Percentiles rank a stretch among this genome's conserved stretches.
Evolutionary conservation across 1,284 basidiomycete species (phyloP).

Genomic region (Macrocybe sp.): DNA sequence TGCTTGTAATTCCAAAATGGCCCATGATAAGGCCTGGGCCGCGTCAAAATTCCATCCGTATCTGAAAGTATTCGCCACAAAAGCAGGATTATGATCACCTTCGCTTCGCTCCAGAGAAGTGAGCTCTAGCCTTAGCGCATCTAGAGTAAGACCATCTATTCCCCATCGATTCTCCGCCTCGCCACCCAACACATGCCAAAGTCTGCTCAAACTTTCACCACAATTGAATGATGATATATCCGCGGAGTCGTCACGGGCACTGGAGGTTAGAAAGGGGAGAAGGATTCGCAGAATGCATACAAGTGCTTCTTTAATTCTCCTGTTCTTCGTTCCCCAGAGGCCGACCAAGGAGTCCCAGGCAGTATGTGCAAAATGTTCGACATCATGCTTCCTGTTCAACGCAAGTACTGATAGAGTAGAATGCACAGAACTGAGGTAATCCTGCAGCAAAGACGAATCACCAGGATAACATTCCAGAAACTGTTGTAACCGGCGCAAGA

Average conservation of each 20-base stretch:
- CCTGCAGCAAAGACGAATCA: conserved; percentile 73
- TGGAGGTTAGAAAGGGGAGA: conserved; percentile 62
- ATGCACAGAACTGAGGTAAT: conserved; percentile 67
- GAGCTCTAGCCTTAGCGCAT: conserved; percentile 55
- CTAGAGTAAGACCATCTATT: conserved; percentile 56
- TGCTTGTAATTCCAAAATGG: conserved; percentile 77
- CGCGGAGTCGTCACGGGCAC: conserved; percentile 16
- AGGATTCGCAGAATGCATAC: conserved; percentile 65
- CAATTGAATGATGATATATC: conserved; percentile 21
- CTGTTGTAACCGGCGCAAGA: conserved; percentile 62
- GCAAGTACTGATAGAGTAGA: conserved; percentile 67
- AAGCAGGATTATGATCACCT: conserved; percentile 31
- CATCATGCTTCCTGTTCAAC: conserved; percentile 59
- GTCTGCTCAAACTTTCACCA: conserved; percentile 40
- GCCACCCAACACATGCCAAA: conserved; percentile 51
- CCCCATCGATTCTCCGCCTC: conserved; percentile 66
- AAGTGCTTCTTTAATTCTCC: conserved; percentile 60
- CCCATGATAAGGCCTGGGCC: conserved; percentile 76
- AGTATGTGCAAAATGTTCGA: conserved; percentile 52
- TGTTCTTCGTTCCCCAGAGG: conserved; percentile 76
- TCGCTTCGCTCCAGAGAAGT: conserved; percentile 1
- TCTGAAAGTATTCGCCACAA: conserved; percentile 60
- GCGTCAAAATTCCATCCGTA: conserved; percentile 70
- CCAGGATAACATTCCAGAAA: conserved; percentile 62
- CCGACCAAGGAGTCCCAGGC: conserved; percentile 63